These are phyloP conservation scores for Myxozyma neotropica DNA, from an alignment of 805 yeast genomes.

Conservation along the genomic window DNA sequence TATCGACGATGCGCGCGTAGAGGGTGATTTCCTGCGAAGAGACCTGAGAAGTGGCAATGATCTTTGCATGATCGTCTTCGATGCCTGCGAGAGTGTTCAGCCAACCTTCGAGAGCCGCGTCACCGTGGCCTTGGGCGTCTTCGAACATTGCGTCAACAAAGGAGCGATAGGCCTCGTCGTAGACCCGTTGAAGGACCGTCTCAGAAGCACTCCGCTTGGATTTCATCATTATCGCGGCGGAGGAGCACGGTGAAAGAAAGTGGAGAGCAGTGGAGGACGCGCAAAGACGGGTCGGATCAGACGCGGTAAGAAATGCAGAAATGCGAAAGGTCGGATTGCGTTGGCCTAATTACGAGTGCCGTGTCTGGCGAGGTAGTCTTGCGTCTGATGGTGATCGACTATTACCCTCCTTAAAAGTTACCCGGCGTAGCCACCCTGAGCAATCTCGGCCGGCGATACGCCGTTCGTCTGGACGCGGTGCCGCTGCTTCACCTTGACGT, in stretches of 20 bases:
- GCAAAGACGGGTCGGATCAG: no score
- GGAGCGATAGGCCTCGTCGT: conserved; percentile 48
- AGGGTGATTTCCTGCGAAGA: conserved; percentile 43
- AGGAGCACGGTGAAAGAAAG: not conserved
- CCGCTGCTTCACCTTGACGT: no score
- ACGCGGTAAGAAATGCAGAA: no score
- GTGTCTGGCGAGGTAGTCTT: not conserved
- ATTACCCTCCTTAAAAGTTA: conserved; percentile 13
- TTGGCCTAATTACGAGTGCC: not conserved
- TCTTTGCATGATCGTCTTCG: conserved; percentile 40
- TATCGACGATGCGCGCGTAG: conserved; percentile 44
- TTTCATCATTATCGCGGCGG: conserved; percentile 15
- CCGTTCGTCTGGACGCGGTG: no score
- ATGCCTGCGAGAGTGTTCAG: conserved; percentile 42
- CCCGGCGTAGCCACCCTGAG: conserved; percentile 5
- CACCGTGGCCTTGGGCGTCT: conserved; percentile 44
- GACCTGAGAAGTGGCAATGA: conserved; percentile 41
- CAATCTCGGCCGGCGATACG: no score
- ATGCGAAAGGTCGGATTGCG: not conserved
- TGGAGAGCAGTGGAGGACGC: no score
- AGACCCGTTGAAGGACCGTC: conserved; percentile 42
- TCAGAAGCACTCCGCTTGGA: conserved; percentile 28
- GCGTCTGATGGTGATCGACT: conserved; percentile 9
- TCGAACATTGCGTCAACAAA: conserved; percentile 47
- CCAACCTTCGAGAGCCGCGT: conserved; percentile 45